Conservation (phyloP, 306 rosid species). For the Hippophae gyantsensis region DNA sequence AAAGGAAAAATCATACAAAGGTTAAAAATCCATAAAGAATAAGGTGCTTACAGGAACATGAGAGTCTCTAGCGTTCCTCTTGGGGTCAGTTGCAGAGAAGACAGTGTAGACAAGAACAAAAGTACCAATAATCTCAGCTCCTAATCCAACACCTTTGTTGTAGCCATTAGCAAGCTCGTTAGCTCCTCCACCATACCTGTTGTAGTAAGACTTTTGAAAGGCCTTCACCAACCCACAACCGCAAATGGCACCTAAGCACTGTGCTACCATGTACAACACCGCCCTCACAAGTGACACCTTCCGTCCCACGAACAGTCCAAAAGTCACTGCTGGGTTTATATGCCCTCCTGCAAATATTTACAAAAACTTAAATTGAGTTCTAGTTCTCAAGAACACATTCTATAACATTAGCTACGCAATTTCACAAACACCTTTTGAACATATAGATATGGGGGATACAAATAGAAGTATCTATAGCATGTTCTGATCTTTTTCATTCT, state of each 20-base stretch:
- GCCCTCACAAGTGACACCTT: slow-evolving; percentile 75
- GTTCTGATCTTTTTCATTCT: no score
- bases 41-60: slow-evolving; percentile 72
- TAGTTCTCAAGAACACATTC: no score
- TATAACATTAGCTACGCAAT: no score
- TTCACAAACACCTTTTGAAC: no score
- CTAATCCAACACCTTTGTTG: slow-evolving; percentile 70
- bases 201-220: slow-evolving; percentile 51
- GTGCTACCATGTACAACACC: slow-evolving; percentile 60
- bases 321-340: slow-evolving; percentile 85
- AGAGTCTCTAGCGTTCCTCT: slow-evolving; percentile 83
- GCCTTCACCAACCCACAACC: slow-evolving; percentile 78
- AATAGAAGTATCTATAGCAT: no score
- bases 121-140: slow-evolving; percentile 93
- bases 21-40: no score
- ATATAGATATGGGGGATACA: no score
- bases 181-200: slow-evolving; percentile 52
- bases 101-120: slow-evolving; percentile 95
- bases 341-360: slow-evolving; percentile 54
- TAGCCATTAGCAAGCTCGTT: slow-evolving; percentile 37
- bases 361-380: neutral
- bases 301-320: slow-evolving; percentile 65
- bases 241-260: slow-evolving; percentile 61
- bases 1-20: no score
- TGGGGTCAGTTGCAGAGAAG: slow-evolving; percentile 95